Evolutionary conservation across 2,329 filamentous ascomycete species (phyloP).

Genomic region (Botrytis galanthina): DNA sequence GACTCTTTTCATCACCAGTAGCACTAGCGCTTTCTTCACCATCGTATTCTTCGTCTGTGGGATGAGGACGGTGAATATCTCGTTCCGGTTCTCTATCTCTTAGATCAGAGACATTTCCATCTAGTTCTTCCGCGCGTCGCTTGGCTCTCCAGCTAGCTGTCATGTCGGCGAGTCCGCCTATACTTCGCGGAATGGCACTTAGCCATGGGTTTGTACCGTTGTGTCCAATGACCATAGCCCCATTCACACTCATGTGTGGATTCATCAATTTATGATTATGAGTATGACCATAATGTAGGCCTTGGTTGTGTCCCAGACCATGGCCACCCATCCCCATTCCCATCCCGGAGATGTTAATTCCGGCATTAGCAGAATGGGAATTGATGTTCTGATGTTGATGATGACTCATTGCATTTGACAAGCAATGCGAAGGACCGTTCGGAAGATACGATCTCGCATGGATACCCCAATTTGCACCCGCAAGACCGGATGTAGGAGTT

Average conservation of each 20-base stretch:
- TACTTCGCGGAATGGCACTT: constrained; percentile 46
- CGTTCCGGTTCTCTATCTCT: background rate
- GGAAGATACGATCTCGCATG: constrained; percentile 9
- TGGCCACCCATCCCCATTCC: background rate
- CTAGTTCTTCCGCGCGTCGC: constrained; percentile 28
- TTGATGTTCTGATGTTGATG: constrained; percentile 35
- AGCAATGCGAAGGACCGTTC: background rate
- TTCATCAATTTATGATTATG: constrained; percentile 6
- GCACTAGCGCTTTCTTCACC: constrained; percentile 30
- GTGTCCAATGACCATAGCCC: background rate
- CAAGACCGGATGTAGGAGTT: constrained; percentile 24
- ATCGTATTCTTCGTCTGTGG: constrained; percentile 34
- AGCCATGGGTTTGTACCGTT: constrained; percentile 43
- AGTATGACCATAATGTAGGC: background rate
- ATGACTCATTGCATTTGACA: constrained; percentile 10
- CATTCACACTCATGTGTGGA: background rate
- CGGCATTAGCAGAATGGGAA: constrained; percentile 29
- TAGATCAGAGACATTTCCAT: constrained; percentile 23
- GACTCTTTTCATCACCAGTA: constrained; percentile 25
- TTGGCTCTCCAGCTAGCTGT: constrained; percentile 23
- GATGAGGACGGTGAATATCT: background rate
- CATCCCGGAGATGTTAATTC: constrained; percentile 25
- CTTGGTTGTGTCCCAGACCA: background rate
- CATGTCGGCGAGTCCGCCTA: constrained; percentile 20
- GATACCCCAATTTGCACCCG: background rate